A percentile compares a stretch with the other conserved stretches of the same genome.
These are phyloP conservation scores for Babjeviella inositovora DNA, from an alignment of 805 yeast species.

Conservation along the genomic window DNA sequence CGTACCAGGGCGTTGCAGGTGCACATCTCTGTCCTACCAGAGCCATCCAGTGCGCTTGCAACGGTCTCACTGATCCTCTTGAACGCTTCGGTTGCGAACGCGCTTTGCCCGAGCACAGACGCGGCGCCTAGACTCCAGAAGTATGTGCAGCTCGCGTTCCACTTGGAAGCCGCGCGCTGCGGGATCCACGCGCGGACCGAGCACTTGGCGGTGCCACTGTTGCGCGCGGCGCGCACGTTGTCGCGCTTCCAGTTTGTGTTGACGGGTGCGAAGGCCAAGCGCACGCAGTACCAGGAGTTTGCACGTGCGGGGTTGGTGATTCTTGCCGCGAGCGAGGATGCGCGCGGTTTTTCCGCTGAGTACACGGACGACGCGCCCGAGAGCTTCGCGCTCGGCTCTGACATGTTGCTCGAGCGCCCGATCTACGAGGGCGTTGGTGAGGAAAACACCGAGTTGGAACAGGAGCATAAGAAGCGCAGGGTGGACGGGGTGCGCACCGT, in stretches of 20 bases:
- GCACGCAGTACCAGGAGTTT: conserved; percentile 68
- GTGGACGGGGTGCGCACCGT: no score
- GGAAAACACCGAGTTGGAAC: conserved; percentile 18
- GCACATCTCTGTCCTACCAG: conserved; percentile 48
- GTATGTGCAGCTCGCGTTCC: conserved; percentile 27
- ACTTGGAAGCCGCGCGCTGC: conserved; percentile 54
- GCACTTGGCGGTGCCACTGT: conserved; percentile 35
- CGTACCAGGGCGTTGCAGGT: conserved; percentile 50
- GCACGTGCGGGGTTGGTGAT: conserved; percentile 64
- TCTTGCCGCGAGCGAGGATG: conserved; percentile 39
- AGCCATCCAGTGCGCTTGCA: conserved; percentile 34
- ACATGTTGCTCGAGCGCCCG: conserved; percentile 63
- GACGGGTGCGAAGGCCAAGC: conserved; percentile 79
- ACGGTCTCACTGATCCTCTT: conserved; percentile 23
- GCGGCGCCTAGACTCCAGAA: conserved; percentile 11
- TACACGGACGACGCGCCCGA: conserved; percentile 25
- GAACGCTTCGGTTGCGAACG: conserved; percentile 12
- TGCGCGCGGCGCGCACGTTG: conserved; percentile 37
- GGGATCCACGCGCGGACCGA: conserved; percentile 51
- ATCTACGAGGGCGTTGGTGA: conserved; percentile 44
- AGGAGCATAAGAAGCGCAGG: conserved; percentile 16
- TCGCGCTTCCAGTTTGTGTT: conserved; percentile 48
- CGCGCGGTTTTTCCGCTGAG: conserved; percentile 8
- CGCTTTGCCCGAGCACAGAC: conserved; percentile 14
- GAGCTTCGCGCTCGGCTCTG: conserved; percentile 52